phyloP scores from a whole-genome alignment of 176 grass and related monocot species.

The Musa troglodytarum region DNA sequence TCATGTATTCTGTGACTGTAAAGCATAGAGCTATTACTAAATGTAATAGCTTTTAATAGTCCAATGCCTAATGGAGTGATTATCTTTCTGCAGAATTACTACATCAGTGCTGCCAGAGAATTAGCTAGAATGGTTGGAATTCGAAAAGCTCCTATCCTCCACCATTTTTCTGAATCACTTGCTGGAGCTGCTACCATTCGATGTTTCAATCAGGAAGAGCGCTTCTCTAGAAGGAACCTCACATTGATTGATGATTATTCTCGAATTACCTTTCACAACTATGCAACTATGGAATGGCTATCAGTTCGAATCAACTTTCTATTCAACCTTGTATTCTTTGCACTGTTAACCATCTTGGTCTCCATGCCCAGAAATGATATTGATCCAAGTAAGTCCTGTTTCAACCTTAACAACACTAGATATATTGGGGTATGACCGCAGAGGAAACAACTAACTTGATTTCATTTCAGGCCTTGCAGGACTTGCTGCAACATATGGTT shows the following conservation, averaged over 20 bases:
- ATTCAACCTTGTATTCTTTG: conserved; percentile 70
- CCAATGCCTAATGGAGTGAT: not conserved
- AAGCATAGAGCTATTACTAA: not conserved
- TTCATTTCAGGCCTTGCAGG: conserved; percentile 62
- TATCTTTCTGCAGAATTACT: conserved; percentile 44
- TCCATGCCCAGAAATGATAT: conserved; percentile 49
- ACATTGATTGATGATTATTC: conserved; percentile 70
- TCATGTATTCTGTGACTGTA: not conserved
- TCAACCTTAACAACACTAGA: not conserved
- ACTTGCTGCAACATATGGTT: conserved; percentile 70
- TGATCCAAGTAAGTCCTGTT: conserved; percentile 64
- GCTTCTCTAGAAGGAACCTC: conserved; percentile 52
- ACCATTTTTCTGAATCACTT: conserved; percentile 84
- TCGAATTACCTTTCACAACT: conserved; percentile 78
- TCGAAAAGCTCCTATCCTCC: conserved; percentile 77
- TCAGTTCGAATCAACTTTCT: conserved; percentile 86
- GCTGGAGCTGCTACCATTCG: conserved; percentile 71
- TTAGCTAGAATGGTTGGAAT: conserved; percentile 83
- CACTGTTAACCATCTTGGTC: conserved; percentile 57
- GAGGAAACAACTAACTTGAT: conserved; percentile 9
- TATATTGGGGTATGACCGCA: not conserved
- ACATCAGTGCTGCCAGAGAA: conserved; percentile 79
- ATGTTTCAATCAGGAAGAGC: conserved; percentile 69
- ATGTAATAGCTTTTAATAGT: not conserved
- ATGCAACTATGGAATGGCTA: conserved; percentile 90